Base-by-base conservation (phyloP, 2,329 filamentous ascomycete genomes). In the Fonsecaea erecta region DNA sequence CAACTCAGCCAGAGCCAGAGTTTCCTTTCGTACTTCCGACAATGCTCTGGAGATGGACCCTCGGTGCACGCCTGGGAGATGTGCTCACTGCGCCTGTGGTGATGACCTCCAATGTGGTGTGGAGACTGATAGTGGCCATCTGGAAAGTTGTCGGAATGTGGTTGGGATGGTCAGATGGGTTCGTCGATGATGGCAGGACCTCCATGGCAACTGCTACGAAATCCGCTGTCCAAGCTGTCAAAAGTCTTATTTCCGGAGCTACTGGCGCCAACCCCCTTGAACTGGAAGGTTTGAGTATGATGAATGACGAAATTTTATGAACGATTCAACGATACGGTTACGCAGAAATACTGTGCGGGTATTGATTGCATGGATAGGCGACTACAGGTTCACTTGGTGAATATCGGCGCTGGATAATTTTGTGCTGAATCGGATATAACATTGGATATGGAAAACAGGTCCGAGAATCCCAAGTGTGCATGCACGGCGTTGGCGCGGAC, bases 1-100 rank as follows among this genome's bases (percentile, higher is more conserved):
- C 57, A n/a, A 76, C 85, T 35, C 76, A 80, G 51, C 79, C 79
- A 21, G 76, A 85, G 66, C 85, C 86, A 0, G 71, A 76, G 24
- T 84, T 81, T 57, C 85, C 85, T 0, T 85, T 81, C 65, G 84
- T 86, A 4, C 78, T 86, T 4, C 83, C 84, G 2, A 86, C 84
- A 2, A 78, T 87, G 72, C 63, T 86, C 2, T 84, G 75, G 74
- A 78, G 80, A 26, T 81, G 79, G 80, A 62, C 28, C 62, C 63
- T 51, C 16, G 48, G 65, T n/a, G 60, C 60, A 6, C 32, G 26
- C 30, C 32, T 65, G 9, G 59, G 46, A 8, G 35, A n/a, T 26
- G 14, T 6, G 21, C n/a, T 60, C 12, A 21, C n/a, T 8, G 46
- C 5, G 34, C 43, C 35, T n/a, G 21, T 35, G 57, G 18, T 64